Base-by-base conservation (phyloP, 139 green algal genomes). In the Coelastrella sp. region DNA sequence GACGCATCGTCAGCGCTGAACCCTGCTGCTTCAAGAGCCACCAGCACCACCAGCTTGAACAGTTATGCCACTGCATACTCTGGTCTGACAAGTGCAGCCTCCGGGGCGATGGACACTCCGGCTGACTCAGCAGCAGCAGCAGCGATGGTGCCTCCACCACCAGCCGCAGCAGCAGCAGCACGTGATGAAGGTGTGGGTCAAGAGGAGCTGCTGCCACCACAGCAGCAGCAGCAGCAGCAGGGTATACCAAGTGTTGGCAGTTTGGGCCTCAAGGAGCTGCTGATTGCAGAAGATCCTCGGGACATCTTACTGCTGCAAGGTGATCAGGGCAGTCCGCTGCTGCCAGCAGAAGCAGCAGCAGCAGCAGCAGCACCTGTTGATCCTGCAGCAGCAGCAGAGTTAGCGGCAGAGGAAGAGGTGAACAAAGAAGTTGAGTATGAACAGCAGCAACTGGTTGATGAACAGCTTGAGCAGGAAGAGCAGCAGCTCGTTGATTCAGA, bases 381-480 rank as follows among this genome's bases (percentile, higher is more conserved):
- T 17, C 19, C 24, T 17, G 68, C 68, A 76, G 15, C 68, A 24
- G 68, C 19, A 24, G 15, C 68, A 76, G 68, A 49, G 35, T 49
- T 49, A 20, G 35, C 35, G 35, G 35, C 35, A 49, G 35, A 49
- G 35, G 35, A 49, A 49, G 35, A 49, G 35, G 1, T 49, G 35
- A 3, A 5, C 3, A 3, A 3, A 49, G 35, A 49, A 49, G 35
- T 49, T 49, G 35, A 49, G 1, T 49, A 49, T 49, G 35, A 49
- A 49, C 35, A 49, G 35, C 35, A 49, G 35, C 35, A 49, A 49
- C 35, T 49, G 35, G 35, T 49, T 49, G 35, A 49, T 49, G 35
- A 81, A 17, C 76, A 83, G 24, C 24, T 60, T 22, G 22, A 83
- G 76, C 76, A 83, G 76, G 20, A 83, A n/a, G 20, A 83, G 76